Evolutionary conservation across 108 stramenopile genomes (phyloP), one percentile per base, ranked within the genome.

Genomic region (Cyclostephanos invisitatus): DNA sequence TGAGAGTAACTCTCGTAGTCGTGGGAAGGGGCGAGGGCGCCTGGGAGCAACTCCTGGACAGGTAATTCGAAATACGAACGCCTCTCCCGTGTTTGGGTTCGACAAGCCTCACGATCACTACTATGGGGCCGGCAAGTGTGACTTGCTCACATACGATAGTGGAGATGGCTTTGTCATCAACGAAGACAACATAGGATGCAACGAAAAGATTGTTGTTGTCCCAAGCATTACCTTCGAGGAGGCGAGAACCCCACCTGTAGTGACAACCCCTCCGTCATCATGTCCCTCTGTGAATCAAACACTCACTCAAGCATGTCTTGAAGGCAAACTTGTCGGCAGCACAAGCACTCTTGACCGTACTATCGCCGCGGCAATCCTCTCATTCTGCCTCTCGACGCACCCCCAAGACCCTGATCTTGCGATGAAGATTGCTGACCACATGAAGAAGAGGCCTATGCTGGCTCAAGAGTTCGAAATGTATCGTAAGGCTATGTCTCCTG

Each of bases 101-200:
- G 75, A 77, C 27, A 77, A 77, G 68, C 75, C 75, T 25, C 38
- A 77, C 3, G 53, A 58, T 58, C 62, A 62, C 28, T 77, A 77
- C 57, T 77, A 58, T 62, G 70, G 66, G 25, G 44, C 37, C 24
- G 49, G 38, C 49, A 77, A 77, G 62, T 70, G 62, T 48, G 75
- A 77, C 50, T 60, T 77, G 32, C 61, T 77, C 57, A 77, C 75
- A 6, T 77, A 77, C n/a, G 75, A 77, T 64, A 58, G 64, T 56
- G 75, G 63, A 51, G 65, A 77, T 12, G 75, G 60, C 44, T 44
- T 40, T 61, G 54, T 47, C 57, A 24, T 70, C 15, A 42, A 69
- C n/a, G 61, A 62, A 60, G 71, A 44, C 15, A 48, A 53, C 48
- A 50, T 28, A 17, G 64, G 47, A 28, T 37, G 64, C 64, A 22